Percentiles rank a stretch among this genome's conserved stretches.
Conservation (phyloP, 257 asterid genomes). For the Dorcoceras hygrometricum region DNA sequence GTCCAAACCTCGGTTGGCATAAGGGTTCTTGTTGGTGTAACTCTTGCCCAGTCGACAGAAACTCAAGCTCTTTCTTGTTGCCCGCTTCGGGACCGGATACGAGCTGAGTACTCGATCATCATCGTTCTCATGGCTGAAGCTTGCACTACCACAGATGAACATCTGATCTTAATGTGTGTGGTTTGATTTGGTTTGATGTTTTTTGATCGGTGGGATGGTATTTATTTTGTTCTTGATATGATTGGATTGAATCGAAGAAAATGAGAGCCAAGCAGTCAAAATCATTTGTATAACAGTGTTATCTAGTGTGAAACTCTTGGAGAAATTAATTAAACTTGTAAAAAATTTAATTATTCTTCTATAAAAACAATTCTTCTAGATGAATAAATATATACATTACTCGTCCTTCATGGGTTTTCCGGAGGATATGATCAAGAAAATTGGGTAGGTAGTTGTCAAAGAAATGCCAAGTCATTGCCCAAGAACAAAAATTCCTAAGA, state of each 20-base stretch:
- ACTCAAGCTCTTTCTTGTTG: constrained; percentile 28
- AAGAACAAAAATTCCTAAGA: not conserved
- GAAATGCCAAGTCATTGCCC: not conserved
- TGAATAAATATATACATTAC: not conserved
- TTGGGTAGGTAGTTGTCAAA: too few species aligned
- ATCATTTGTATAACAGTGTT: too few species aligned
- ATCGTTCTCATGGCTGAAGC: constrained; percentile 33
- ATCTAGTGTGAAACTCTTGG: too few species aligned
- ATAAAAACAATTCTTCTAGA: not conserved
- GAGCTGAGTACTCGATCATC: constrained; percentile 7
- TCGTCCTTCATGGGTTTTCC: not conserved
- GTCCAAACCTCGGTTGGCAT: constrained; percentile 48
- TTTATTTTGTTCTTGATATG: too few species aligned
- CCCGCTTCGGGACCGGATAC: constrained; percentile 43
- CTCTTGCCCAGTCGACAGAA: constrained; percentile 37
- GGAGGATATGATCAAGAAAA: not conserved
- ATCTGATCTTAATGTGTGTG: constrained; percentile 9
- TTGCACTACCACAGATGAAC: constrained; percentile 49
- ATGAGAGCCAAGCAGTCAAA: not conserved
- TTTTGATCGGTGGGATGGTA: not conserved
- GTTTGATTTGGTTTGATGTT: not conserved
- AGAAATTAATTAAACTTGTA: too few species aligned
- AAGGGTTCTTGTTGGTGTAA: constrained; percentile 42
- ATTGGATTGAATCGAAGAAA: not conserved
- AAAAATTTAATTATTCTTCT: too few species aligned